Evolutionary conservation across 1,284 basidiomycete genomes (phyloP), one percentile per base, ranked within the genome.

Genomic region (Ustilago esculenta): DNA sequence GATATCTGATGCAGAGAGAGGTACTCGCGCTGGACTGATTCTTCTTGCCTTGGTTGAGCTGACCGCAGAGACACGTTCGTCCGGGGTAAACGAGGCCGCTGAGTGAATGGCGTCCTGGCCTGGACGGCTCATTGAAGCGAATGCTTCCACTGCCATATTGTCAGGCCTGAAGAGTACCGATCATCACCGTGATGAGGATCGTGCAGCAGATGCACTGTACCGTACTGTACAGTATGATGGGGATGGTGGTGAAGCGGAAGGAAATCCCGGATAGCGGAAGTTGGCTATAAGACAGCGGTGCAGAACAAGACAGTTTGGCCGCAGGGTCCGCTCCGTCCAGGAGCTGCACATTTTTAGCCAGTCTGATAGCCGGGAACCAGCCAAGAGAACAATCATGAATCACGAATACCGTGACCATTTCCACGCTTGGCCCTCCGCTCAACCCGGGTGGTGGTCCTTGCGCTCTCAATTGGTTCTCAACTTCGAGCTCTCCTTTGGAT

Each of bases 311-410:
- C 18, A 34, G 24, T 21, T 23, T 27, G 12, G 42, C 10, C 24
- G 27, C 42, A 61, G 51, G 58, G 58, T 54, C 51, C 33, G 34
- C 36, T 34, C 30, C 18, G 27, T 11, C 23, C 20, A 18, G 7
- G 30, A 24, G 27, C 29, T 23, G 29, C 15, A 10, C 37, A 53
- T 5, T 53, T 40, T 47, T 47, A 23, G 39, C 51, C 58, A 46
- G 51, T 45, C 58, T 54, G 41, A 5, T 61, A 61, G 51, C 58
- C 51, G 58, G 33, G 42, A 15, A 18, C 17, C 40, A 37, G 29
- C 32, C 36, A 33, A 33, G 23, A n/a, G n/a, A n/a, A n/a, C n/a
- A n/a, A n/a, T n/a, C n/a, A n/a, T n/a, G n/a, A n/a, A n/a, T n/a
- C n/a, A n/a, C n/a, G n/a, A n/a, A n/a, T n/a, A n/a, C n/a, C n/a